phyloP scores from a whole-genome alignment of 345 rosid genomes.

The Orychophragmus violaceus region DNA sequence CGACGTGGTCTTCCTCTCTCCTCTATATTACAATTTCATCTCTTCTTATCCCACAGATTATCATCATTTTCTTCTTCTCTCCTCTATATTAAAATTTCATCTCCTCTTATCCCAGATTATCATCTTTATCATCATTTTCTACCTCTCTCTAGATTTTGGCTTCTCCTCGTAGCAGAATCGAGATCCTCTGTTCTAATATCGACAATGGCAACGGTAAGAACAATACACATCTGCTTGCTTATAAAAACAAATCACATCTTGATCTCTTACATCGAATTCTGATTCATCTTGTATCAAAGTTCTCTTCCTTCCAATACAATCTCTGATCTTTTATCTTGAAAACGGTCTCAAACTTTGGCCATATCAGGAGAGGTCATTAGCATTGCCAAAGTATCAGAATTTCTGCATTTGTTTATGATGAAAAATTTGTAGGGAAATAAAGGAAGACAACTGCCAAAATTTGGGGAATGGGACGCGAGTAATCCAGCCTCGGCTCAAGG shows the following conservation, averaged over 20 bases:
- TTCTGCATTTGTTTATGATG: not conserved
- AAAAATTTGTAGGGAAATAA: constrained; percentile 41
- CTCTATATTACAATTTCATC: constrained; percentile 8
- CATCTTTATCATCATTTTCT: not conserved
- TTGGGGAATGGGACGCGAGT: constrained; percentile 97
- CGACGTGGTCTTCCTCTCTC: constrained; percentile 21
- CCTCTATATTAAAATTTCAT: constrained; percentile 8
- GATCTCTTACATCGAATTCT: not conserved
- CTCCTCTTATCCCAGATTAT: constrained; percentile 10
- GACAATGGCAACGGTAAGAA: constrained; percentile 27
- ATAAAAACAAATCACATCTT: not conserved
- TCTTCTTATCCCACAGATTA: constrained; percentile 6
- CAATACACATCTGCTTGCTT: not conserved
- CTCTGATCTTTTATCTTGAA: not conserved
- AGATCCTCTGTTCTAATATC: constrained; percentile 8
- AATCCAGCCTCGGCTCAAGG: constrained; percentile 93
- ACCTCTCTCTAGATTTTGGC: too few species aligned
- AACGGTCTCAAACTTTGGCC: not conserved
- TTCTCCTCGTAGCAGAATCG: not conserved
- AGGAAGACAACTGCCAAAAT: constrained; percentile 87
- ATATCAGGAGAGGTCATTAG: not conserved
- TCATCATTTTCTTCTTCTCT: not conserved
- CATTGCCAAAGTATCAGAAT: too few species aligned
- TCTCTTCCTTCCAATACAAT: too few species aligned
- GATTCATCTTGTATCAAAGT: not conserved